Evolutionary conservation across 2,329 filamentous ascomycete species (phyloP).

Genomic region (Byssoonygena ceratinophila): DNA sequence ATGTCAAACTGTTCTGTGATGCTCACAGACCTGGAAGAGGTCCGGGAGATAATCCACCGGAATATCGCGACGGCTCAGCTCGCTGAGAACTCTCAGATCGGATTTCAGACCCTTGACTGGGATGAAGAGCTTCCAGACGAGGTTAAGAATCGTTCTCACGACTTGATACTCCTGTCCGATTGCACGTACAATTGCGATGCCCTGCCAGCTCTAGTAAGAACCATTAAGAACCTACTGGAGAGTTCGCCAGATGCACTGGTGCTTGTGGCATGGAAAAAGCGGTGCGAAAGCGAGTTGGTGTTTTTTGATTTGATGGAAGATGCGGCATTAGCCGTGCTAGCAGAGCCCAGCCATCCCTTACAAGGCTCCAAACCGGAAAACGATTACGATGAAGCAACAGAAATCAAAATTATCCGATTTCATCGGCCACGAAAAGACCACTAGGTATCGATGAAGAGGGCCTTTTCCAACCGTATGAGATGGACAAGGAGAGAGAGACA

Average conservation of each 20-base stretch:
- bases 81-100: conserved; percentile 34
- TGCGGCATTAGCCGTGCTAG: conserved; percentile 27
- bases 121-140: conserved; percentile 41
- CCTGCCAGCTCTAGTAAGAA: conserved; percentile 51
- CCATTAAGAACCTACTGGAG: conserved; percentile 41
- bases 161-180: conserved; percentile 57
- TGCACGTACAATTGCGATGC: conserved; percentile 65
- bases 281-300: conserved; percentile 54
- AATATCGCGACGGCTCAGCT: conserved; percentile 43
- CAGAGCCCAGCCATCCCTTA: conserved; percentile 27
- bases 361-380: conserved; percentile 27
- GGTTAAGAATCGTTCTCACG: conserved; percentile 34
- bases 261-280: conserved; percentile 55
- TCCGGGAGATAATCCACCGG: conserved; percentile 47
- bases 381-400: conserved; percentile 20
- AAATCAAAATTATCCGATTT: conserved; percentile 33
- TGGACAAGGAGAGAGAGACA: too few species aligned
- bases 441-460: background rate
- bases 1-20: conserved; percentile 44
- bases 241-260: conserved; percentile 43
- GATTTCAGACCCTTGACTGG: conserved; percentile 53
- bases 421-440: background rate
- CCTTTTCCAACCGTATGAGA: background rate
- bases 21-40: conserved; percentile 57
- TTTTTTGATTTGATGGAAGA: conserved; percentile 54